phyloP scores from a whole-genome alignment of 768 basidiomycete genomes.

The Tulasnella sp. region DNA sequence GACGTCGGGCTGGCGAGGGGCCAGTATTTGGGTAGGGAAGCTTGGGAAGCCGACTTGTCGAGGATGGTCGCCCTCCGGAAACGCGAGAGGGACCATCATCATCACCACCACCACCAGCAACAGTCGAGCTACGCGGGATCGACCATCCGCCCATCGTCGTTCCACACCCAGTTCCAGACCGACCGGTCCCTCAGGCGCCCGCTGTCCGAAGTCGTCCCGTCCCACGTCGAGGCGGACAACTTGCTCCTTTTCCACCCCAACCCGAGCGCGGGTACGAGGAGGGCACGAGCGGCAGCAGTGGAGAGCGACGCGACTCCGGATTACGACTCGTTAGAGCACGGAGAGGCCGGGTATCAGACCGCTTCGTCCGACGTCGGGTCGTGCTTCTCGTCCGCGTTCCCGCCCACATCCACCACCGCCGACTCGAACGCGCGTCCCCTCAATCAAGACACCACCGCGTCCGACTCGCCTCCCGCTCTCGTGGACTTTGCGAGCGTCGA shows the following conservation, averaged over 20 bases:
- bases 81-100: background rate
- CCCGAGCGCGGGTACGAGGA: background rate
- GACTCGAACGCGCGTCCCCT: background rate
- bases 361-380: background rate
- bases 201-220: background rate
- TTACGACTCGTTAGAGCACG: background rate
- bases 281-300: background rate
- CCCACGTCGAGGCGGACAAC: background rate
- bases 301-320: background rate
- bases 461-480: background rate
- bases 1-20: background rate
- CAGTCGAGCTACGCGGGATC: background rate
- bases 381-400: background rate
- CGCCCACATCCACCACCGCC: background rate
- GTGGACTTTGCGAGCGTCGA: background rate
- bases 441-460: background rate
- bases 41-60: constrained; percentile 4
- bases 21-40: background rate
- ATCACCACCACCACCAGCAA: background rate
- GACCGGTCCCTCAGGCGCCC: background rate
- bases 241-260: background rate
- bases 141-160: background rate
- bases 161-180: background rate
- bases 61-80: background rate
- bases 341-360: background rate